A percentile compares a stretch with the other conserved stretches of the same genome.
Evolutionary conservation across 495 filamentous ascomycete genomes (phyloP).

Genomic region (Aspergillus cristatus): DNA sequence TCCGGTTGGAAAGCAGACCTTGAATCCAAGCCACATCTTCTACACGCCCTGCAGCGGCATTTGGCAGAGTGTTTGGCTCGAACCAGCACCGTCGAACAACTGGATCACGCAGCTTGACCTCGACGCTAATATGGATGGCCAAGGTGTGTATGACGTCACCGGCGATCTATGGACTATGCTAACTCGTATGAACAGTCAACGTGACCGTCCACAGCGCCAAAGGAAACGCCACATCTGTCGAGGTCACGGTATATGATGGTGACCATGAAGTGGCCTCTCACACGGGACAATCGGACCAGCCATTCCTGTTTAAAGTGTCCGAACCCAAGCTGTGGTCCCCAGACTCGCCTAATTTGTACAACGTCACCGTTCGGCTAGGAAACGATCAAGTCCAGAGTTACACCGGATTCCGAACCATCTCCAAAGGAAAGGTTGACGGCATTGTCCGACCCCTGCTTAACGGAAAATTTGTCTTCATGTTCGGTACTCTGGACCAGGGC

Average conservation of each 20-base stretch:
- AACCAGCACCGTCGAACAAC: conserved; percentile 43
- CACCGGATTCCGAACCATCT: conserved; percentile 58
- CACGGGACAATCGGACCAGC: conserved; percentile 29
- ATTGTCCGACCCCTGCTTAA: conserved; percentile 54
- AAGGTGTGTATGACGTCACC: conserved; percentile 28
- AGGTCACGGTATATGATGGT: conserved; percentile 36
- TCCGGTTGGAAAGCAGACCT: conserved; percentile 56
- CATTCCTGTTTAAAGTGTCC: conserved; percentile 44
- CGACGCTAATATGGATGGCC: conserved; percentile 48
- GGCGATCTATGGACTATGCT: conserved; percentile 5
- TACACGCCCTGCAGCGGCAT: conserved; percentile 62
- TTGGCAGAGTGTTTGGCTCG: conserved; percentile 63
- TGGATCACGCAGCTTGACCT: conserved; percentile 49
- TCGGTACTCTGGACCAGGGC: conserved; percentile 60
- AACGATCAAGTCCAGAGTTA: conserved; percentile 49
- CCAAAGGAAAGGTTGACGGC: conserved; percentile 42
- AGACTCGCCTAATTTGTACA: conserved; percentile 51
- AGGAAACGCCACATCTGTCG: conserved; percentile 21
- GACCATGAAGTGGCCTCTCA: conserved; percentile 28
- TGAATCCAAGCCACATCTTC: conserved; percentile 52
- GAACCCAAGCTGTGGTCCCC: conserved; percentile 52
- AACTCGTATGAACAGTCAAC: conserved; percentile 29
- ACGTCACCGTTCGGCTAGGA: conserved; percentile 47
- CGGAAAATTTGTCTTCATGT: conserved; percentile 54
- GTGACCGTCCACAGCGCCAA: conserved; percentile 37